phyloP scores from a whole-genome alignment of 2,329 filamentous ascomycete species.

The Dactylellina cionopaga region DNA sequence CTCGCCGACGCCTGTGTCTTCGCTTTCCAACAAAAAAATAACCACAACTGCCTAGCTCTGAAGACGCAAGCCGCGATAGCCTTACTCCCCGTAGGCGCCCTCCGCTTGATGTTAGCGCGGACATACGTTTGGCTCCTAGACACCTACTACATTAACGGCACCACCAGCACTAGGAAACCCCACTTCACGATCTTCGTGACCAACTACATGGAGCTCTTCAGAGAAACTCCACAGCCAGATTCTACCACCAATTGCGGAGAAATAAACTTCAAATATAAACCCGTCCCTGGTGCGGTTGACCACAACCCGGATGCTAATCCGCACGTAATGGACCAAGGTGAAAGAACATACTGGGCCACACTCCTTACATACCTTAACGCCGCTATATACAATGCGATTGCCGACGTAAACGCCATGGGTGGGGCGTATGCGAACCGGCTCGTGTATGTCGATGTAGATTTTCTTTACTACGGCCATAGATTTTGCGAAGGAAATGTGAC shows the following conservation, averaged over 20 bases:
- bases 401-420: background rate
- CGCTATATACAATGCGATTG: background rate
- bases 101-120: background rate
- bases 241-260: background rate
- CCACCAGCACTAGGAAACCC: background rate
- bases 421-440: background rate
- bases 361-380: background rate
- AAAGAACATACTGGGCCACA: background rate
- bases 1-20: slow-evolving; percentile 19
- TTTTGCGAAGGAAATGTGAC: background rate
- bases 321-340: background rate
- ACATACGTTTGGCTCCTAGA: background rate
- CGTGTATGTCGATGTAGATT: slow-evolving; percentile 2
- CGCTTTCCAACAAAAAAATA: background rate
- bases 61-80: background rate
- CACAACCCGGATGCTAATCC: background rate
- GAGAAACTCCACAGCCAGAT: background rate
- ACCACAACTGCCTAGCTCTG: background rate
- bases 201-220: background rate
- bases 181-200: slow-evolving; percentile 24
- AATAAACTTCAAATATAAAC: slow-evolving; percentile 2
- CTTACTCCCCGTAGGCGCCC: background rate
- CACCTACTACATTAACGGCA: background rate
- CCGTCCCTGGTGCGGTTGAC: too few species aligned
- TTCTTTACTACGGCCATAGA: background rate